phyloP scores from a whole-genome alignment of 805 yeast genomes.

The Wickerhamiella kurtzmanii region DNA sequence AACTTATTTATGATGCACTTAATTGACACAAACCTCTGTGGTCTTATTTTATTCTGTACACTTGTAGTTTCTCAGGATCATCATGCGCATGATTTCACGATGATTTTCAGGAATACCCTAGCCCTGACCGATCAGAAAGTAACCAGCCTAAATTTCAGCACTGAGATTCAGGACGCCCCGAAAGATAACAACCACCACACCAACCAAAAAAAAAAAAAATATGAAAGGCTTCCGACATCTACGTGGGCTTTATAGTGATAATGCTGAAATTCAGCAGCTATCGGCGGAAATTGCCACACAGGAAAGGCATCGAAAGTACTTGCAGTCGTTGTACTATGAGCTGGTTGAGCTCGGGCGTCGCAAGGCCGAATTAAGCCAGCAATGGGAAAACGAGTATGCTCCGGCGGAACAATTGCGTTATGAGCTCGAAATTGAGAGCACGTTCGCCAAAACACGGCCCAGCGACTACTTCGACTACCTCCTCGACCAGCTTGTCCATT shows the following conservation, averaged over 20 bases:
- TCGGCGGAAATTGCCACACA: slow-evolving; percentile 3
- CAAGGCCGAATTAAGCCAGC: not conserved
- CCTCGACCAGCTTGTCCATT: not conserved
- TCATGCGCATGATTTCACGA: slow-evolving; percentile 8
- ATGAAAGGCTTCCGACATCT: slow-evolving; percentile 4
- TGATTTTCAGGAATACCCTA: slow-evolving; percentile 3
- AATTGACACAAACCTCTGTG: not conserved
- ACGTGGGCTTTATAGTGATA: slow-evolving; percentile 4
- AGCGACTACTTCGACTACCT: slow-evolving; percentile 1
- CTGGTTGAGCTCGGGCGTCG: not conserved
- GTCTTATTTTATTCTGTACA: too few relatives aligned
- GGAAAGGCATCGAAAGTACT: slow-evolving; percentile 7
- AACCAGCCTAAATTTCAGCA: too few relatives aligned
- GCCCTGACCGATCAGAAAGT: too few relatives aligned
- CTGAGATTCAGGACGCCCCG: too few relatives aligned
- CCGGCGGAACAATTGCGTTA: slow-evolving; percentile 8
- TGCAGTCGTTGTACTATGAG: slow-evolving; percentile 6
- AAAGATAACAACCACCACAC: too few relatives aligned
- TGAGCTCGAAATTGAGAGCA: slow-evolving; percentile 6
- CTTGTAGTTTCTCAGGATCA: too few relatives aligned
- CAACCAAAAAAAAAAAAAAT: too few relatives aligned
- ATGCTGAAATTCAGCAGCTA: slow-evolving; percentile 9
- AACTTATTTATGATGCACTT: not conserved
- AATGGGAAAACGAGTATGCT: slow-evolving; percentile 8
- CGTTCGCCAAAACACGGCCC: not conserved